A percentile compares a stretch with the other conserved stretches of the same genome.
These are phyloP conservation scores for Malus domestica DNA, from an alignment of 306 rosid species.

Conservation along the genomic window DNA sequence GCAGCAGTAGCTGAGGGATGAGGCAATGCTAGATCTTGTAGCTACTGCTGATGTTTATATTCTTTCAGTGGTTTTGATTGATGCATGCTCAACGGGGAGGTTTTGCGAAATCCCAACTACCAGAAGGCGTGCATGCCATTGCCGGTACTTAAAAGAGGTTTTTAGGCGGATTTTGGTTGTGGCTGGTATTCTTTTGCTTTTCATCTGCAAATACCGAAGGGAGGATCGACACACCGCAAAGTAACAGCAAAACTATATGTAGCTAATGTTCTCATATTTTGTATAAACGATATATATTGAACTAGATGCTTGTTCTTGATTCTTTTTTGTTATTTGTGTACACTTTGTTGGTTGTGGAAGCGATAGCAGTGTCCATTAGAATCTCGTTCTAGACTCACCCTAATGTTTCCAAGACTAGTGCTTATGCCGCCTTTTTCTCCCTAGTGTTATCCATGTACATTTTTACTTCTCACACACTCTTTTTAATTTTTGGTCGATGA, in stretches of 20 bases:
- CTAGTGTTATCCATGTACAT: too few species aligned
- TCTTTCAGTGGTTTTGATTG: constrained; percentile 22
- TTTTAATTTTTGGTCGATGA: too few species aligned
- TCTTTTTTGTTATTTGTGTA: neutral
- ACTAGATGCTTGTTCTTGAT: constrained; percentile 2
- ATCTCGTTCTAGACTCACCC: too few species aligned
- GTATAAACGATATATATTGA: constrained; percentile 1
- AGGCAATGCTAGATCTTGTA: constrained; percentile 9
- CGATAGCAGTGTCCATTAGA: neutral
- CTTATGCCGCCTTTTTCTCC: too few species aligned
- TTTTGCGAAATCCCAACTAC: neutral
- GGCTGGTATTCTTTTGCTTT: neutral
- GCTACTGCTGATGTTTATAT: constrained; percentile 26
- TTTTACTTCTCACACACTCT: too few species aligned
- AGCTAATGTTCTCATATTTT: neutral
- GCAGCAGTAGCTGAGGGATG: constrained; percentile 23
- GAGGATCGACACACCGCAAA: neutral
- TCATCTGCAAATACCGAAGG: neutral
- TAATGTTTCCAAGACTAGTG: too few species aligned
- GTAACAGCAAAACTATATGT: constrained; percentile 1
- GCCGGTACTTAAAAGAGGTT: neutral
- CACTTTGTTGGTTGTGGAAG: neutral
- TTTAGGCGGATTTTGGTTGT: neutral
- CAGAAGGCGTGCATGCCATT: neutral
- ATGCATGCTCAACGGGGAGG: neutral